Evolutionary conservation across 1,139 yeast genomes (phyloP), one percentile per base, ranked within the genome.

Genomic region (Suhomyces atakaporum): DNA sequence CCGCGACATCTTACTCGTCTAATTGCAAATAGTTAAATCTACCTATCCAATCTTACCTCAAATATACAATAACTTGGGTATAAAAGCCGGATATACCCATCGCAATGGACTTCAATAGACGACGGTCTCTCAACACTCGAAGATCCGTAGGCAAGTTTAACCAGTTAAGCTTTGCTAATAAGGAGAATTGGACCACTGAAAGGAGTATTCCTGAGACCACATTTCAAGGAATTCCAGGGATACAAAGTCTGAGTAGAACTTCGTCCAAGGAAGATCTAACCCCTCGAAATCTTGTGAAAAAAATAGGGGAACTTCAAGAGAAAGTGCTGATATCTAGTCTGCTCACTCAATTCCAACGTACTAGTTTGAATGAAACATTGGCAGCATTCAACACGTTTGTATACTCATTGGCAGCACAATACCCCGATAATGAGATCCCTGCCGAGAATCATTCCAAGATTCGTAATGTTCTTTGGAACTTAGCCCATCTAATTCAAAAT

Each of bases 331-430:
- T n/a, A n/a, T 15, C 38, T 3, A 10, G 35, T 22, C 35, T 24
- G 19, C 33, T 46, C 20, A 39, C 43, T 31, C 47, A 38, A 29
- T 40, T 40, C 40, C 50, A 46, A 28, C 32, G 35, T 12, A 31
- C 46, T 11, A 38, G 42, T 18, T 27, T 46, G 16, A 20, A 24
- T 4, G 50, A 45, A 16, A 41, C 46, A 15, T 37, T 46, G n/a
- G 25, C 36, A 2, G 36, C 39, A 11, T 27, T 44, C 18, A 32
- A 33, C 24, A 35, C 40, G 23, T 43, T 43, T 30, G 44, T 46
- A 16, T 33, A 27, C 15, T 45, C 44, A 7, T 31, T 45, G 25
- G 44, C 42, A 2, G 38, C 33, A 4, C 49, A 43, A 27, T 43
- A 42, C 29, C 32, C 40, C 15, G 25, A 35, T 15, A 33, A 35